phyloP scores from a whole-genome alignment of 176 grass and related monocot species.

The Oryza brachyantha region DNA sequence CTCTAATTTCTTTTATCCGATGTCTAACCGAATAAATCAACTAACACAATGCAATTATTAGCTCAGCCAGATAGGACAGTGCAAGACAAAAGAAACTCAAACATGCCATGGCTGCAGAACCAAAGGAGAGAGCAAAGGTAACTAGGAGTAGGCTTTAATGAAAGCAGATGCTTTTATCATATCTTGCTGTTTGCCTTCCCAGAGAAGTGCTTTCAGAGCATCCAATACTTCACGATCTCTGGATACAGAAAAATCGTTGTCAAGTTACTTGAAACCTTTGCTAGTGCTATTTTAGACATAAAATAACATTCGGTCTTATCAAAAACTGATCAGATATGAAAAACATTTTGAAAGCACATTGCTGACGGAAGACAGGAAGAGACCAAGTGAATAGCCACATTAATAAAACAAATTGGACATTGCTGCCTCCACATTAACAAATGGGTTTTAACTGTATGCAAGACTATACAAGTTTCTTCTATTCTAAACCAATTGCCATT shows the following conservation, averaged over 20 bases:
- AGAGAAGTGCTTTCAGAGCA: constrained; percentile 87
- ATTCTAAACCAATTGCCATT: neutral
- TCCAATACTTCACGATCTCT: constrained; percentile 90
- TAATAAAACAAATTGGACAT: neutral
- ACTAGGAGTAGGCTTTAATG: constrained; percentile 89
- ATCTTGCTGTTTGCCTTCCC: constrained; percentile 90
- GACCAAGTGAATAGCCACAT: neutral
- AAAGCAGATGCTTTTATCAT: constrained; percentile 90
- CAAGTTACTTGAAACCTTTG: neutral
- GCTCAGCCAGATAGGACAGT: neutral
- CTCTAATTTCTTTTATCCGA: too few species aligned
- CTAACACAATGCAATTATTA: too few species aligned
- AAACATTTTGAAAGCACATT: neutral
- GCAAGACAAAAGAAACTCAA: constrained; percentile 9
- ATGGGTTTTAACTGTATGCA: neutral
- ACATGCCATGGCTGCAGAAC: constrained; percentile 82
- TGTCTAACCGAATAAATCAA: too few species aligned
- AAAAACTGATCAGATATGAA: neutral
- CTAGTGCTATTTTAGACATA: constrained; percentile 9
- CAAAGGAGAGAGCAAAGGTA: constrained; percentile 83
- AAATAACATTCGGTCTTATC: too few species aligned
- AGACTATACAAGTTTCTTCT: neutral
- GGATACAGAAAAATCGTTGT: constrained; percentile 12
- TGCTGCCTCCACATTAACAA: neutral
- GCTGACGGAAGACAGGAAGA: neutral